Conservation (phyloP, 257 asterid genomes). For the Lithospermum erythrorhizon region DNA sequence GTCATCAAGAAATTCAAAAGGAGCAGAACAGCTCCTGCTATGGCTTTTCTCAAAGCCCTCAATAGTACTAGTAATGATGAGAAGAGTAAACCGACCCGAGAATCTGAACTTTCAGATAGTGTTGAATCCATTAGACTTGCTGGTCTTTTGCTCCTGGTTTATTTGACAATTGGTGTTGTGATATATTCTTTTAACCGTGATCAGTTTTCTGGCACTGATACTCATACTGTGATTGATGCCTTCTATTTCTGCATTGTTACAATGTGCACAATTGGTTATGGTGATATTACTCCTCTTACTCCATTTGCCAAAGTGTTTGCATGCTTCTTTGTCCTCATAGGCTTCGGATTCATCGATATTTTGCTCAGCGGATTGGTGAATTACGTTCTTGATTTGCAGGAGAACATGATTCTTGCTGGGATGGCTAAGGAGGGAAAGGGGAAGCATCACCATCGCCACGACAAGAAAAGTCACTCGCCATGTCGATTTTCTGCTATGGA, state of each 20-base stretch:
- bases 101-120: constrained; percentile 8
- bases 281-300: constrained; percentile 41
- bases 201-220: constrained; percentile 39
- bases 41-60: constrained; percentile 17
- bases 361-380: constrained; percentile 35
- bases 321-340: constrained; percentile 40
- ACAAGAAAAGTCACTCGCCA: neutral
- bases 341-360: constrained; percentile 45
- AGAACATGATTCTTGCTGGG: constrained; percentile 29
- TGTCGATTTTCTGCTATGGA: neutral
- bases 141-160: constrained; percentile 21
- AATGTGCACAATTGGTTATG: constrained; percentile 57
- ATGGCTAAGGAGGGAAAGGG: constrained; percentile 5
- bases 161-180: constrained; percentile 33
- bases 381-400: constrained; percentile 46
- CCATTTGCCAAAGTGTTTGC: constrained; percentile 35
- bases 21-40: constrained; percentile 44
- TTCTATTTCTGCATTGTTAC: constrained; percentile 48
- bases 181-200: constrained; percentile 34
- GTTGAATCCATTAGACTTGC: constrained; percentile 29
- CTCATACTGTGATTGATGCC: constrained; percentile 43
- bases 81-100: constrained; percentile 1
- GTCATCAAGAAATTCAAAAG: constrained; percentile 23
- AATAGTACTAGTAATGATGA: constrained; percentile 4
- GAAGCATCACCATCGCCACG: constrained; percentile 1